Evolutionary conservation across 495 filamentous ascomycete species (phyloP).

Genomic region (Xylaria telfairii): DNA sequence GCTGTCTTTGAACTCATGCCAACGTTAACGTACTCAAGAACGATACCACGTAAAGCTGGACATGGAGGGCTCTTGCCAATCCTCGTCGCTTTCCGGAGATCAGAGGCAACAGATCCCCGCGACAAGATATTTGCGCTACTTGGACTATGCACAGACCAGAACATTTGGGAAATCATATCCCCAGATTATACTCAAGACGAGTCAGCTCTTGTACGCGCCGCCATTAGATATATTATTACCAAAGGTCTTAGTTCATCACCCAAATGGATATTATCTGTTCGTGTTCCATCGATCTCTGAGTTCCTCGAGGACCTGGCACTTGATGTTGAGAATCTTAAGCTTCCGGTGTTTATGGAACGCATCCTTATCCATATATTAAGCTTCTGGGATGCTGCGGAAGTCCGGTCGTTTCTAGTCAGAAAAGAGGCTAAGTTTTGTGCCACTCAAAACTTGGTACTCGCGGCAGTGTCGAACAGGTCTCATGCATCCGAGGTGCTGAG

Average conservation of each 20-base stretch:
- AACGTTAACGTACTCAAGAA: slow-evolving; percentile 26
- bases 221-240: slow-evolving; percentile 1
- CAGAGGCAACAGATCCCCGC: slow-evolving; percentile 34
- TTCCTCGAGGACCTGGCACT: neutral
- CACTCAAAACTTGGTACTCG: neutral
- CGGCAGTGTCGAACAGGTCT: neutral
- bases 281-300: neutral
- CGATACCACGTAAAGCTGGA: slow-evolving; percentile 30
- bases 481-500: neutral
- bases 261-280: neutral
- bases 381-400: neutral
- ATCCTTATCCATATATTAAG: neutral
- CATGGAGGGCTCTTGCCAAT: slow-evolving; percentile 31
- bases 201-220: slow-evolving; percentile 25
- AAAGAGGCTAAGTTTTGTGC: neutral
- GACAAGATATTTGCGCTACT: slow-evolving; percentile 44
- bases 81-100: slow-evolving; percentile 32
- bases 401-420: neutral
- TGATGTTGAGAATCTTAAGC: neutral
- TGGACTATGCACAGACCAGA: slow-evolving; percentile 32
- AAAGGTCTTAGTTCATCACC: neutral
- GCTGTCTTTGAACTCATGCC: slow-evolving; percentile 44
- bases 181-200: slow-evolving; percentile 32
- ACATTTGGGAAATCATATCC: slow-evolving; percentile 17
- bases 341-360: neutral